Base-by-base conservation (phyloP, 495 filamentous ascomycete genomes). In the Hypoxylon perforatum region DNA sequence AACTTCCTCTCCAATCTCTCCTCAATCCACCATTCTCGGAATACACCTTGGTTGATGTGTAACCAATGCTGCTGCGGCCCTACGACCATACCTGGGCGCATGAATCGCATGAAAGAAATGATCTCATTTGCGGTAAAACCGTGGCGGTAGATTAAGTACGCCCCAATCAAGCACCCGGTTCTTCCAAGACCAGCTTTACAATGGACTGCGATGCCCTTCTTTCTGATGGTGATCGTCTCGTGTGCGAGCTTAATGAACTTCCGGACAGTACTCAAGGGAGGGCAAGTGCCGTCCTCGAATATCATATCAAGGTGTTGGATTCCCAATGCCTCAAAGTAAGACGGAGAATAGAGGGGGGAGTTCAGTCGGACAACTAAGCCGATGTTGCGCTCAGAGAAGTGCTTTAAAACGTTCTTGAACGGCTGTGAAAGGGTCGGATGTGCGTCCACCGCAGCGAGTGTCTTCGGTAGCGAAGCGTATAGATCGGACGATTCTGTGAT, bases 51-150 rank as follows among this genome's bases (percentile, higher is more conserved):
- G 81, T 99, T 97, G 57, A 98, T 88, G 74, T 98, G 95, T 15
- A 99, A 84, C 95, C 95, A 99, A 76, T 99, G 95, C 77, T 99
- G 95, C 72, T 99, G 95, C n/a, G 95, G 95, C 0, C 95, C 95
- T 30, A 99, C 95, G 1, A 99, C 95, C 95, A 99, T 99, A 18
- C 95, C 95, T 0, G 95, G 95, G 33, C 95, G 88, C 95, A 98
- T 99, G 79, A 99, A 99, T 61, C 95, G 88, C 95, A 99, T 98
- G 78, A 92, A 99, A 4, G 95, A 91, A 77, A 99, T 99, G 68
- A 97, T 86, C 77, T 99, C 95, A 74, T 97, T 97, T 33, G 96
- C 95, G 1, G 94, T 98, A 74, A 98, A 99, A n/a, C 93, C 96
- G 78, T 98, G 89, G 54, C 93, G 85, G 79, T 99, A 99, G 70